A percentile compares a stretch with the other conserved stretches of the same genome.
phyloP scores from a whole-genome alignment of 495 filamentous ascomycete genomes.

The Aspergillus saccharolyticus region DNA sequence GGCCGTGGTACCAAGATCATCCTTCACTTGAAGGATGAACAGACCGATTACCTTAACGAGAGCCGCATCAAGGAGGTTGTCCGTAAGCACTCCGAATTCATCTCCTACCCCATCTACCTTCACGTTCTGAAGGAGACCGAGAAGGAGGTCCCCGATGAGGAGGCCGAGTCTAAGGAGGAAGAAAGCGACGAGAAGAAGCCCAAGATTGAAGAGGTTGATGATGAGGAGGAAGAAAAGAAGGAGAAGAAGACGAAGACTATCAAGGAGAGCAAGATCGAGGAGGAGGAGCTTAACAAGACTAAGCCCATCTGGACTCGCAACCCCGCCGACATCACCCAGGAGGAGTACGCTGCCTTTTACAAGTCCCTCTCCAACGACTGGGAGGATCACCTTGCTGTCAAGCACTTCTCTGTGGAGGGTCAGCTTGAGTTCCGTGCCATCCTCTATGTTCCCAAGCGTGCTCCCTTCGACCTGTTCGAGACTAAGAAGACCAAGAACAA shows the following conservation, averaged over 20 bases:
- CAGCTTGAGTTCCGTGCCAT: conserved; percentile 99
- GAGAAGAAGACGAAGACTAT: conserved; percentile 97
- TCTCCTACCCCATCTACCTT: conserved; percentile 99
- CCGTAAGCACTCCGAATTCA: conserved; percentile 99
- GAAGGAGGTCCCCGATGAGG: conserved; percentile 97
- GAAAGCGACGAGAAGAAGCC: conserved; percentile 82
- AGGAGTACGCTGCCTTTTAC: conserved; percentile 99
- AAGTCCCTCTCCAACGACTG: conserved; percentile 98
- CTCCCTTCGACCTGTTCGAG: conserved; percentile 99
- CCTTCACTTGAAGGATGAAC: conserved; percentile 98
- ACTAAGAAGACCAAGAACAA: conserved; percentile 99
- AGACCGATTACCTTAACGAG: conserved; percentile 96
- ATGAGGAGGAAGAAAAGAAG: conserved; percentile 85
- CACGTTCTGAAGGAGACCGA: conserved; percentile 98
- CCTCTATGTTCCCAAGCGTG: conserved; percentile 98
- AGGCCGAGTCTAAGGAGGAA: conserved; percentile 76
- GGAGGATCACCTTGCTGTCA: conserved; percentile 99
- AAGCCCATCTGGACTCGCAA: conserved; percentile 99
- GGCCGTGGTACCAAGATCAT: conserved; percentile 97
- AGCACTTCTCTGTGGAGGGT: conserved; percentile 99
- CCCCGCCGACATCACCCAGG: conserved; percentile 87
- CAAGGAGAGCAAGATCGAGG: conserved; percentile 97
- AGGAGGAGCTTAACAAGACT: conserved; percentile 99
- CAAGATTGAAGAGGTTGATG: conserved; percentile 70
- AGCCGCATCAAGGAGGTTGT: conserved; percentile 99